Evolutionary conservation across 2,329 filamentous ascomycete genomes (phyloP), one percentile per base, ranked within the genome.

Genomic region (Thyridium curvatum): DNA sequence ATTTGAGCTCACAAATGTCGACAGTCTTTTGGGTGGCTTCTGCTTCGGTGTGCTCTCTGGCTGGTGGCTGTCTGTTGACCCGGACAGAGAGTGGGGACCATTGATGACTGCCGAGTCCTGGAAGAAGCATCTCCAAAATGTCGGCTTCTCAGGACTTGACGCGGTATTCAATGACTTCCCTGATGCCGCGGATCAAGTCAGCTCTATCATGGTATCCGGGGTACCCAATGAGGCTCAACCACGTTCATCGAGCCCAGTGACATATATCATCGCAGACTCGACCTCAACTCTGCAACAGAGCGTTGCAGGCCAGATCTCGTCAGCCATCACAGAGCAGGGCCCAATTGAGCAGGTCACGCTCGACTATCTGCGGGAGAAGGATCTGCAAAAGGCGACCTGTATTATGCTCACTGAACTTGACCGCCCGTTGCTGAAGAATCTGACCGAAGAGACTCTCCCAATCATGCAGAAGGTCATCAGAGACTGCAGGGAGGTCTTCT

Each of bases 61-160:
- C 13, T 30, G 62, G 61, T 65, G 62, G 60, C 48, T 59, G 4
- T 53, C 50, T 4, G 47, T 53, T 33, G 46, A 55, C 12, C 54
- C 55, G 34, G 31, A 41, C 3, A 40, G 50, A 32, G 18, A 46
- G 30, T 35, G 34, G 18, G 45, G 44, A 4, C 51, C 47, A 8
- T 33, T 49, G 29, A 40, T 40, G 38, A 18, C 38, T 45, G 44
- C 46, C 39, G n/a, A 44, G 26, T 21, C 37, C 26, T 40, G 38
- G 35, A 34, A 8, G 2, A 46, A 45, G 46, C 36, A 35, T 12
- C 52, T 26, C 26, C 4, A 51, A 53, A 12, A 14, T 7, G 14
- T 13, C 4, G 38, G 38, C 5, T 40, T 40, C 29, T 28, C 16
- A 12, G 38, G 38, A 10, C 16, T 36, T 3, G 38, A 40, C 21